These are phyloP conservation scores for Plasmodium vinckei DNA, from an alignment of 169 alveolate genomes.

Conservation along the genomic window DNA sequence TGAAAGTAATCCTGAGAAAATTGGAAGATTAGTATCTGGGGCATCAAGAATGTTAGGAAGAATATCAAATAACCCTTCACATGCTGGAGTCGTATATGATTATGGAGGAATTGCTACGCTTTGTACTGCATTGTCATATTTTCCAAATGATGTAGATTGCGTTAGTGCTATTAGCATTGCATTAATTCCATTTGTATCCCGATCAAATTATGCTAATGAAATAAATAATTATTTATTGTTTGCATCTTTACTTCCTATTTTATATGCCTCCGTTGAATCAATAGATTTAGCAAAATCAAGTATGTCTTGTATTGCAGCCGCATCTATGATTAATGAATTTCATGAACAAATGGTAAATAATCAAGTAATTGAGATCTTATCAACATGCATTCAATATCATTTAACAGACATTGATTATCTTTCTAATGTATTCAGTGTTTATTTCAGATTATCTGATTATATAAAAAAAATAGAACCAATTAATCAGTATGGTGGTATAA, in stretches of 20 bases:
- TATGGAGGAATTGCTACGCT: conserved; percentile 91
- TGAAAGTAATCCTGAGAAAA: conserved; percentile 87
- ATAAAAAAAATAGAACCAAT: conserved; percentile 86
- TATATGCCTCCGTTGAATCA: conserved; percentile 87
- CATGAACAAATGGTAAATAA: conserved; percentile 88
- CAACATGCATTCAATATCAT: conserved; percentile 93
- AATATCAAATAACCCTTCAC: conserved; percentile 88
- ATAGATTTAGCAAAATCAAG: conserved; percentile 86
- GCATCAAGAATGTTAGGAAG: conserved; percentile 91
- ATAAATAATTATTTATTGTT: conserved; percentile 83
- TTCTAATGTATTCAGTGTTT: conserved; percentile 86
- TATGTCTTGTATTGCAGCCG: conserved; percentile 83
- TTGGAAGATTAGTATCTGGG: conserved; percentile 88
- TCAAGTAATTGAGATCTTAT: conserved; percentile 91
- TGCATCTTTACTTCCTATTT: conserved; percentile 88
- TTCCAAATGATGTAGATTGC: conserved; percentile 86
- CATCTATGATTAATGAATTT: conserved; percentile 90
- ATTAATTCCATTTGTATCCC: conserved; percentile 86
- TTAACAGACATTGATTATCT: conserved; percentile 87
- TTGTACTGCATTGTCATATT: conserved; percentile 89
- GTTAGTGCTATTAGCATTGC: conserved; percentile 90
- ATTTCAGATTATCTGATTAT: conserved; percentile 88
- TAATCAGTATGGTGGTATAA: conserved; percentile 92
- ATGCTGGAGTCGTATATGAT: conserved; percentile 88
- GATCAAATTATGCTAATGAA: conserved; percentile 82